Percentiles rank a stretch among this genome's conserved stretches.
These are phyloP conservation scores for Calonectria pseudoreteaudii DNA, from an alignment of 2,329 filamentous ascomycete species.

Conservation along the genomic window DNA sequence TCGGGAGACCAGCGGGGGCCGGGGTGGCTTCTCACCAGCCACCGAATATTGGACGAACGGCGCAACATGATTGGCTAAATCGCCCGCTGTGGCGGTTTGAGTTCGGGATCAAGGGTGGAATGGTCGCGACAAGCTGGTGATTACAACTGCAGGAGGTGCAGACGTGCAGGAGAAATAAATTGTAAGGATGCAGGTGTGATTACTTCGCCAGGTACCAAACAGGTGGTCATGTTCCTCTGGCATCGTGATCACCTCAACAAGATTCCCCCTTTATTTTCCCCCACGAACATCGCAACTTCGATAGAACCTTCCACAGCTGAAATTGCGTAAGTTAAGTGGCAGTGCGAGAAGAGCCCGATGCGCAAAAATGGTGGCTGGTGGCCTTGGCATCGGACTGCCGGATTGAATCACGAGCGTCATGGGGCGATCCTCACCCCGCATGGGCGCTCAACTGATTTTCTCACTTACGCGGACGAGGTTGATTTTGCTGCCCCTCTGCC, in stretches of 20 bases:
- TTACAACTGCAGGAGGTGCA: not conserved
- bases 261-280: not conserved
- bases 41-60: slow-evolving; percentile 1
- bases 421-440: slow-evolving; percentile 4
- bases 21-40: slow-evolving; percentile 24
- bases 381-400: not conserved
- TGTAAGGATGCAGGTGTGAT: not conserved
- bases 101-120: not conserved
- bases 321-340: slow-evolving; percentile 25
- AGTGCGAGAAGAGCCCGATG: slow-evolving; percentile 14
- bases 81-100: not conserved
- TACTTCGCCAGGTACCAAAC: not conserved
- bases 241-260: slow-evolving; percentile 1
- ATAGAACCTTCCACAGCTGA: not conserved
- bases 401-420: not conserved
- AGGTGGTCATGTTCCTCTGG: not conserved
- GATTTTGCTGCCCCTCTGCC: not conserved
- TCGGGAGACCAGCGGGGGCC: slow-evolving; percentile 6
- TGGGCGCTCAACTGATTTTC: slow-evolving; percentile 1
- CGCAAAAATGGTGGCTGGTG: slow-evolving; percentile 27
- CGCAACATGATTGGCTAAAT: slow-evolving; percentile 13
- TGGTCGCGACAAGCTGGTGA: not conserved
- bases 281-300: not conserved
- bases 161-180: not conserved
- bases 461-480: not conserved